These are phyloP conservation scores for Penicillium egyptiacum DNA, from an alignment of 495 filamentous ascomycete species.

Conservation along the genomic window DNA sequence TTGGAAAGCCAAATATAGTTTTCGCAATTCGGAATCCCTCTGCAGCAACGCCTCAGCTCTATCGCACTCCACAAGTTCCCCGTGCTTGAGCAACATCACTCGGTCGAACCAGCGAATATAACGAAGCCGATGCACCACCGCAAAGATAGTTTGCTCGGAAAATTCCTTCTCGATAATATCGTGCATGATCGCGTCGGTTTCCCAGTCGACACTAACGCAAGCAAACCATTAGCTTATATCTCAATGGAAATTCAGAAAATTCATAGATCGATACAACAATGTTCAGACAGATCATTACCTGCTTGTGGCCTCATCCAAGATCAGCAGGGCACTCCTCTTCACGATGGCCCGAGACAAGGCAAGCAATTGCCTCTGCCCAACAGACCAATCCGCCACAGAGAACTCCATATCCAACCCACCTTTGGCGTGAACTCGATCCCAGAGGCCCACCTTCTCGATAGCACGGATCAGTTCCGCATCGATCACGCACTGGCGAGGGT, in stretches of 20 bases:
- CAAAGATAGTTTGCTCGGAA: slow-evolving; percentile 40
- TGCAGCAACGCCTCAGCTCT: not conserved
- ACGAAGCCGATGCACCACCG: slow-evolving; percentile 43
- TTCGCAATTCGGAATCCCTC: not conserved
- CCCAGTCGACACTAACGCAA: slow-evolving; percentile 23
- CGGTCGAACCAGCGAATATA: slow-evolving; percentile 45
- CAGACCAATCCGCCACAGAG: slow-evolving; percentile 18
- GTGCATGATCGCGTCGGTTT: slow-evolving; percentile 30
- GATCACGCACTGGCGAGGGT: not conserved
- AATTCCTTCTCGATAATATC: slow-evolving; percentile 35
- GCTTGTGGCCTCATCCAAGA: slow-evolving; percentile 35
- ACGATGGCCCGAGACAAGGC: slow-evolving; percentile 27
- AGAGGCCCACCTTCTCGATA: slow-evolving; percentile 24
- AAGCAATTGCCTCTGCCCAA: slow-evolving; percentile 28
- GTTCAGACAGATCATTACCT: slow-evolving; percentile 19
- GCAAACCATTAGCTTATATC: not conserved
- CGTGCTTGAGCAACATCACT: slow-evolving; percentile 34
- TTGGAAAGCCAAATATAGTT: not conserved
- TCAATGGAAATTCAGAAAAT: slow-evolving; percentile 13
- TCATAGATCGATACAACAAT: not conserved
- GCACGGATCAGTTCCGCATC: slow-evolving; percentile 10
- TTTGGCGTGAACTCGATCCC: slow-evolving; percentile 21
- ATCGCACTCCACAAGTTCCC: slow-evolving; percentile 2
- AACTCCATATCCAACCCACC: slow-evolving; percentile 20
- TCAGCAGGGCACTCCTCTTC: slow-evolving; percentile 11